Percentiles rank a stretch among this genome's conserved stretches.
These are phyloP conservation scores for Choiromyces venosus DNA, from an alignment of 495 filamentous ascomycete genomes.

Conservation along the genomic window DNA sequence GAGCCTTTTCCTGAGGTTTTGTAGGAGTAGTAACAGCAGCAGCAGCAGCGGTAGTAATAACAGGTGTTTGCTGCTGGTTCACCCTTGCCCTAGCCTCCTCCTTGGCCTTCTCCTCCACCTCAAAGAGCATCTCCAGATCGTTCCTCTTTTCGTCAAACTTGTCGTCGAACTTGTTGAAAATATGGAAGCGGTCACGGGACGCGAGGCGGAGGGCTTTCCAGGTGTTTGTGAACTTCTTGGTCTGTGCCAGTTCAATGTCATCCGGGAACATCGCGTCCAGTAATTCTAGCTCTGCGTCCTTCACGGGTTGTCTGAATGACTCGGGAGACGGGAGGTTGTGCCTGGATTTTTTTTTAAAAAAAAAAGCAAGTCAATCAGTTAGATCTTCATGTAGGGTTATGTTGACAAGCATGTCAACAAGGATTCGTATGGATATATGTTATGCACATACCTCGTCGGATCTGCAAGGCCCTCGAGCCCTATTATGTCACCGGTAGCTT, in stretches of 20 bases:
- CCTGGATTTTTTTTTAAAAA: conserved; percentile 46
- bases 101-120: conserved; percentile 37
- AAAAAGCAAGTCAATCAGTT: neutral
- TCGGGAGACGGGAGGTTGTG: conserved; percentile 53
- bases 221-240: conserved; percentile 72
- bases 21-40: no score
- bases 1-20: conserved; percentile 18
- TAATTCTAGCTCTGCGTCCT: conserved; percentile 57
- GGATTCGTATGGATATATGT: conserved; percentile 7
- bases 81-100: conserved; percentile 34
- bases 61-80: conserved; percentile 29
- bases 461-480: conserved; percentile 58
- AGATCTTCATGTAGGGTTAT: neutral
- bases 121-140: conserved; percentile 40
- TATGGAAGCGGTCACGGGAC: conserved; percentile 60
- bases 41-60: no score
- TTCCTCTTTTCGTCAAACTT: conserved; percentile 40
- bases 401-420: neutral
- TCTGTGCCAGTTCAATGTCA: conserved; percentile 59
- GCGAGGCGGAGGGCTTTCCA: conserved; percentile 84
- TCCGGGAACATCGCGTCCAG: conserved; percentile 69
- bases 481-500: conserved; percentile 49
- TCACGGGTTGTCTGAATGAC: conserved; percentile 47
- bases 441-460: conserved; percentile 48
- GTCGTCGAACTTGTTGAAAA: conserved; percentile 82